Conservation (phyloP, 2,329 filamentous ascomycete genomes). For the Exophiala bonariae region DNA sequence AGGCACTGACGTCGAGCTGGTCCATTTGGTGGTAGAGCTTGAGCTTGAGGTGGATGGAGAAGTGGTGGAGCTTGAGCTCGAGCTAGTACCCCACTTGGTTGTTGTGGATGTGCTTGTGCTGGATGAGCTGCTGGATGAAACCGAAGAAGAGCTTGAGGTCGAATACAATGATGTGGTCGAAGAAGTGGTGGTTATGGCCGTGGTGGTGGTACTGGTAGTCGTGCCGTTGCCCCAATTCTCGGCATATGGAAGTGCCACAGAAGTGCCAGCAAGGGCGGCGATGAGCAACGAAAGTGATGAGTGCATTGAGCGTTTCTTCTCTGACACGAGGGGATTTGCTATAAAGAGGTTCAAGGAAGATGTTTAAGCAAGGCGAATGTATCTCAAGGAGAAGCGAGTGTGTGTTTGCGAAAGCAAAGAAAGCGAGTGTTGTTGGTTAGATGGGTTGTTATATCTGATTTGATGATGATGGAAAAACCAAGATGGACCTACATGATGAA, state of each 20-base stretch:
- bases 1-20: neutral
- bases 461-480: slow-evolving; percentile 8
- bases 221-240: slow-evolving; percentile 14
- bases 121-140: neutral
- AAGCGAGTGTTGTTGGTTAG: slow-evolving; percentile 3
- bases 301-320: slow-evolving; percentile 13
- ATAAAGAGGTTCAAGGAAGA: neutral
- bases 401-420: neutral
- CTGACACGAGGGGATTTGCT: neutral
- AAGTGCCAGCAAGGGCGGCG: slow-evolving; percentile 25
- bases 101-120: slow-evolving; percentile 11
- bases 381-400: slow-evolving; percentile 1
- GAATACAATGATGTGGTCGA: slow-evolving; percentile 3
- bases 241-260: slow-evolving; percentile 24
- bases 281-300: slow-evolving; percentile 20
- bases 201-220: slow-evolving; percentile 10
- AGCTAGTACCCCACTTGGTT: no score
- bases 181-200: slow-evolving; percentile 6
- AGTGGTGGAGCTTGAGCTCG: slow-evolving; percentile 1
- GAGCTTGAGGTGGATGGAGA: neutral
- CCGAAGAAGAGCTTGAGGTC: slow-evolving; percentile 1
- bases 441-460: slow-evolving; percentile 3
- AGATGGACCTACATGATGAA: slow-evolving; percentile 2
- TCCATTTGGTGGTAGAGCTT: slow-evolving; percentile 6
- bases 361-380: slow-evolving; percentile 1